Evolutionary conservation across 1,284 basidiomycete genomes (phyloP).

Genomic region (Cryptococcus amylolentus): DNA sequence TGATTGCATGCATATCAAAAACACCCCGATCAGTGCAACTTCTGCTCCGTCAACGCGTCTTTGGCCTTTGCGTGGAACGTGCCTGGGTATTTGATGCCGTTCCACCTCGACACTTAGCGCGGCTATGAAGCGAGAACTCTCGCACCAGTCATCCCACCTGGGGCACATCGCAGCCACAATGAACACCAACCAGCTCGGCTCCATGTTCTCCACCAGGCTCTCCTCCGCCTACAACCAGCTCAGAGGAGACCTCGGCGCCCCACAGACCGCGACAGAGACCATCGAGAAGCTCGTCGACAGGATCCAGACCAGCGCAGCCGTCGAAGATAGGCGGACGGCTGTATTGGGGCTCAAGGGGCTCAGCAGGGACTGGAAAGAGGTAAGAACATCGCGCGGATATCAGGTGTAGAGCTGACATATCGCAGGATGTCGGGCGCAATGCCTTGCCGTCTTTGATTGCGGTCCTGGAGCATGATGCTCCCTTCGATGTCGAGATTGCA

Average conservation of each 20-base stretch:
- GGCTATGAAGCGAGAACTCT: no score
- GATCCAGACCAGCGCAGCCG: slow-evolving; percentile 75
- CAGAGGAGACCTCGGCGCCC: slow-evolving; percentile 47
- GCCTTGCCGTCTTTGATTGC: slow-evolving; percentile 73
- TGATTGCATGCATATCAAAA: background rate
- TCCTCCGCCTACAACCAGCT: slow-evolving; percentile 48
- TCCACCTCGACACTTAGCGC: background rate
- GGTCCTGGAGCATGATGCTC: slow-evolving; percentile 77
- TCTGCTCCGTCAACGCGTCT: no score
- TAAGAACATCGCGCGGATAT: slow-evolving; percentile 20
- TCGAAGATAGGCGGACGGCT: slow-evolving; percentile 86
- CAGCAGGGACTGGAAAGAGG: slow-evolving; percentile 77
- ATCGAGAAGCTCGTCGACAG: slow-evolving; percentile 83
- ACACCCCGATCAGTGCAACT: no score
- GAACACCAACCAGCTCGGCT: slow-evolving; percentile 28
- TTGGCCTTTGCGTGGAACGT: background rate
- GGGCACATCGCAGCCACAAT: slow-evolving; percentile 2
- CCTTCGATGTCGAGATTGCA: slow-evolving; percentile 81
- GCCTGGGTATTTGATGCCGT: background rate
- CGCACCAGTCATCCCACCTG: background rate
- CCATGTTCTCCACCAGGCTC: slow-evolving; percentile 42
- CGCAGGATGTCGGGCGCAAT: slow-evolving; percentile 68
- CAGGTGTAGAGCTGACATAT: background rate
- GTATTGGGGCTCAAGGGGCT: slow-evolving; percentile 90
- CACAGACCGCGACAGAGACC: slow-evolving; percentile 78